Base-by-base conservation (phyloP, 345 rosid species). In the Erodium maritimum region DNA sequence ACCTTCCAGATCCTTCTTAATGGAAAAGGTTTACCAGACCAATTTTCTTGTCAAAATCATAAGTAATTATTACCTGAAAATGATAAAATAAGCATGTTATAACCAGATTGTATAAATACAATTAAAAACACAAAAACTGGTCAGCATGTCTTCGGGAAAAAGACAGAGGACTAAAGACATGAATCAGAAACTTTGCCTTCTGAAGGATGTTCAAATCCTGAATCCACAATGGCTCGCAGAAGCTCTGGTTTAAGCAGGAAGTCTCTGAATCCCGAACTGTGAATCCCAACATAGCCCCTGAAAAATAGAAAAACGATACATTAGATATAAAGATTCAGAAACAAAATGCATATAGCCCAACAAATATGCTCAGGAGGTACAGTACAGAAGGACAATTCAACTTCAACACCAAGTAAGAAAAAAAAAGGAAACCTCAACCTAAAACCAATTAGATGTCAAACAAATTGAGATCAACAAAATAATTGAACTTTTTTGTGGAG, bases 211-310 rank as follows among this genome's bases (percentile, higher is more conserved):
- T 93, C 97, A 79, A 93, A 93, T 52, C 99, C 97, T 0, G 99
- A 93, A 75, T 93, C 99, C 37, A 89, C 97, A 53, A 93, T 93
- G 8, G 99, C 90, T 21, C 97, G 79, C 57, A 93, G 97, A 64
- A 93, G 97, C 84, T 93, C 97, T 50, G 99, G 99, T 75, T 94
- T 94, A 72, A 94, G 72, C 52, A 94, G 96, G 77, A 94, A 94
- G 86, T 94, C 99, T 78, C 97, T 94, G 84, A 94, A 94, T 71
- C 99, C 97, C 4, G 99, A 94, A 71, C 97, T 90, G 90, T 94
- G 97, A 55, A 94, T 93, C 23, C 99, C 96, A 37, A 93, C 96
- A 66, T 89, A 93, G 3, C 99, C 95, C 82, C 99, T 93, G 67
- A 29, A 17, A 22, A 50, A 13, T 5, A 23, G 19, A n/a, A 0